A percentile compares a stretch with the other conserved stretches of the same genome.
Conservation (phyloP, 768 basidiomycete genomes). For the Serendipita sp. region DNA sequence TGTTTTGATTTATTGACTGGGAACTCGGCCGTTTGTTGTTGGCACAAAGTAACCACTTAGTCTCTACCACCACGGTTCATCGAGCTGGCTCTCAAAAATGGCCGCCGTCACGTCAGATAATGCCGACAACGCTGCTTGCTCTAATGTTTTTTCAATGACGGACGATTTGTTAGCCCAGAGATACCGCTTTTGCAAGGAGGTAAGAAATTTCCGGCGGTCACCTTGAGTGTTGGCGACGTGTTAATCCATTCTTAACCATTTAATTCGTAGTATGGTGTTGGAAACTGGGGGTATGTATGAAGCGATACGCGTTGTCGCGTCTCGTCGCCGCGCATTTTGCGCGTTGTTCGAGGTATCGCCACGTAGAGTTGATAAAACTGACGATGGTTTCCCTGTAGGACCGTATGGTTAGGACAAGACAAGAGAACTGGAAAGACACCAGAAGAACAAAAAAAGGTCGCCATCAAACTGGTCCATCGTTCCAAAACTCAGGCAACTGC, state of each 20-base stretch:
- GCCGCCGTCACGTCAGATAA: neutral
- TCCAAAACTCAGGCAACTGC: constrained; percentile 68
- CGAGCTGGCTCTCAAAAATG: neutral
- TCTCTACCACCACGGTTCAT: neutral
- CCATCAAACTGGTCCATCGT: constrained; percentile 87
- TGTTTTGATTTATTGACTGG: neutral
- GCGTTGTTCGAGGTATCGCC: neutral
- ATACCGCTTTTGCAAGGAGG: constrained; percentile 63
- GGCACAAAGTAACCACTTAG: neutral
- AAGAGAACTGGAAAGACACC: constrained; percentile 23
- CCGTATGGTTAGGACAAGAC: constrained; percentile 19
- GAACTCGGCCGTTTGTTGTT: neutral
- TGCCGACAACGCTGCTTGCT: constrained; percentile 13
- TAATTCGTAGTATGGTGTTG: constrained; percentile 54
- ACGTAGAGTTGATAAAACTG: constrained; percentile 15
- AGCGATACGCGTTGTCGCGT: constrained; percentile 25
- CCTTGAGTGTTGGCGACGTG: neutral
- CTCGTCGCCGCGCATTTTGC: neutral
- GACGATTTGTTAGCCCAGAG: constrained; percentile 55
- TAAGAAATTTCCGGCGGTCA: constrained; percentile 16
- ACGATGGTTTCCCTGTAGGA: constrained; percentile 39
- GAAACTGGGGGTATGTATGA: constrained; percentile 77
- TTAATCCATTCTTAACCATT: neutral
- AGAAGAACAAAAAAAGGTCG: constrained; percentile 41
- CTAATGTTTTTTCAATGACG: constrained; percentile 57